Base-by-base conservation (phyloP, 768 basidiomycete species). In the Pisolithus microcarpus region DNA sequence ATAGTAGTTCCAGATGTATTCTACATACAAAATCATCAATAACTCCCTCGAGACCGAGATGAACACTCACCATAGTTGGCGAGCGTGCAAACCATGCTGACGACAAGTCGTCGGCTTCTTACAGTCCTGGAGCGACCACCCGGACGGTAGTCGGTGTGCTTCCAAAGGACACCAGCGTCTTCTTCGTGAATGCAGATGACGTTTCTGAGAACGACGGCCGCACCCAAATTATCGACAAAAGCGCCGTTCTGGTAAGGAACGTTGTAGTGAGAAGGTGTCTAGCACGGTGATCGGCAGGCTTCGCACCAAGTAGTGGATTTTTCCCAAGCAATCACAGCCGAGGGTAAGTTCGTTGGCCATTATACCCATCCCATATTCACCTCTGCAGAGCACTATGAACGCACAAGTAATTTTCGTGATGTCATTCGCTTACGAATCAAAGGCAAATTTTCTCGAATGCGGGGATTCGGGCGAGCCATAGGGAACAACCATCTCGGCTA, bases 121-220 rank as follows among this genome's bases (percentile, higher is more conserved):
- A 90, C 89, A 9, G 85, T 81, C 44, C 87, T 82, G 0, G 84
- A 75, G 49, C 87, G 81, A 15, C 91, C 92, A 21, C 85, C 85
- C 10, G 82, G 77, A 53, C 93, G 84, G 70, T 82, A 96, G 65
- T 96, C 92, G 42, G 85, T 85, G 67, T 96, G 92, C 64, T 94
- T 92, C 87, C 87, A 91, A 9, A 92, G 74, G n/a, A 92, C 76
- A 45, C 91, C 91, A n/a, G 81, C 80, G 59, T 95, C 91, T 65
- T 94, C 91, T 65, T 94, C 92, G 57, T 94, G 92, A 52, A 96
- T 93, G 67, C 92, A 96, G 45, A 96, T 87, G 3, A 79, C 89
- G 60, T 91, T 87, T 70, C 91, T 84, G 59, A 95, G 81, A 13
- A 81, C 66, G 40, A 84, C 73, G 0, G 90, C 78, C 26, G 74